Conservation (phyloP, 2,329 filamentous ascomycete genomes). For the Aschersonia sp. region DNA sequence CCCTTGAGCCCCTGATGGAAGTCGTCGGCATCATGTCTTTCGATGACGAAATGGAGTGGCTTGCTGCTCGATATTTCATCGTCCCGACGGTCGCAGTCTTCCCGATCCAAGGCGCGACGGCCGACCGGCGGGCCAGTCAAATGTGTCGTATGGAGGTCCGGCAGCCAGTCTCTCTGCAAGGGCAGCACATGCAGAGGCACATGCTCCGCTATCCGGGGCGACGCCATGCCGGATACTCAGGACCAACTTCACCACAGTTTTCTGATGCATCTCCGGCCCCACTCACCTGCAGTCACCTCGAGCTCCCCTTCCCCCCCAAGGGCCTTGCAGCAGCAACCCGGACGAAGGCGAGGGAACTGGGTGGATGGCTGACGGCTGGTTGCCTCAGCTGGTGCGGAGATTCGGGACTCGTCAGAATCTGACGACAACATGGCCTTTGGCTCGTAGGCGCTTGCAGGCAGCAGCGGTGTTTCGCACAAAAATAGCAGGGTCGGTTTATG, state of each 20-base stretch:
- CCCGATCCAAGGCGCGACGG: no score
- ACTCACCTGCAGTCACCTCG: background rate
- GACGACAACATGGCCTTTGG: background rate
- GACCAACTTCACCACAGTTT: no score
- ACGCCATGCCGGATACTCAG: background rate
- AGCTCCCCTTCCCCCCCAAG: no score
- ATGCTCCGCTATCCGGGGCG: background rate
- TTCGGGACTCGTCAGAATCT: background rate
- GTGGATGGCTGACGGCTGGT: background rate
- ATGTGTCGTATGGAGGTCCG: no score
- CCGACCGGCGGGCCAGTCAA: no score
- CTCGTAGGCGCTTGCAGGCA: background rate
- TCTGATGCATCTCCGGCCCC: background rate
- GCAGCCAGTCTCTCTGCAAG: background rate
- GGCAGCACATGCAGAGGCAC: background rate
- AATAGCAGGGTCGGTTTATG: background rate
- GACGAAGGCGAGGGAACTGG: background rate
- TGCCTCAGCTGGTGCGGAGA: background rate
- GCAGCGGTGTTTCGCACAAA: background rate
- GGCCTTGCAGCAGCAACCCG: no score
- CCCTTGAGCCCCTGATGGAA: no score
- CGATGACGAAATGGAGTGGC: no score
- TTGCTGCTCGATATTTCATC: no score
- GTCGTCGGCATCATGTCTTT: no score
- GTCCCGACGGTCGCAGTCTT: no score